phyloP scores from a whole-genome alignment of 768 basidiomycete genomes.

The Rickenella mellea region DNA sequence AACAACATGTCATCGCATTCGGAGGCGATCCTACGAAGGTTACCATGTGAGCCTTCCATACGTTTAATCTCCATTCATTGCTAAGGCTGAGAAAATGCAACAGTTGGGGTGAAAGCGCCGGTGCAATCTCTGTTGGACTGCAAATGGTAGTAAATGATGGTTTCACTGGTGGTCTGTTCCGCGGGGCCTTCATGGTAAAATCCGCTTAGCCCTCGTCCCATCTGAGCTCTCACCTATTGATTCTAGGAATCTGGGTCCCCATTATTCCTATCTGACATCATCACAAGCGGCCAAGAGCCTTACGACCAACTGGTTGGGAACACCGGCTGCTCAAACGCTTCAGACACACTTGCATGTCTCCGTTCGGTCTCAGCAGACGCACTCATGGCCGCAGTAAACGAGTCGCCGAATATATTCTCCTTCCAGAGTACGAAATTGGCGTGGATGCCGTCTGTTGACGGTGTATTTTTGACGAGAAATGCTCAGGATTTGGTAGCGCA shows the following conservation, averaged over 20 bases:
- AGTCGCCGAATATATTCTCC: constrained; percentile 1
- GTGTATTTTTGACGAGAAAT: constrained; percentile 13
- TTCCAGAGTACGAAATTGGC: constrained; percentile 8
- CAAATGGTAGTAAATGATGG: constrained; percentile 13
- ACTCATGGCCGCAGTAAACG: constrained; percentile 6
- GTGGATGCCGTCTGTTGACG: constrained; percentile 18
- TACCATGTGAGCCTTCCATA: constrained; percentile 31
- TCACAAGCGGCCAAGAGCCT: constrained; percentile 5
- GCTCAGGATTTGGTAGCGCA: constrained; percentile 12
- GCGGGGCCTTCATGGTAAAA: constrained; percentile 10
- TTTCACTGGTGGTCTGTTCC: constrained; percentile 14
- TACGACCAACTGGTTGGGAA: constrained; percentile 9
- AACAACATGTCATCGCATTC: constrained; percentile 52
- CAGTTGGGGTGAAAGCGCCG: constrained; percentile 16
- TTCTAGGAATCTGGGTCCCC: constrained; percentile 11
- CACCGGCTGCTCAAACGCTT: constrained; percentile 6
- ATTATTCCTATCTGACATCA: constrained; percentile 1
- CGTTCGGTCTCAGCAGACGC: constrained; percentile 4
- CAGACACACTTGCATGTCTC: constrained; percentile 7
- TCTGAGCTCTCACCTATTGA: neutral
- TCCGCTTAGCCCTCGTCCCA: neutral
- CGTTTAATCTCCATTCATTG: neutral
- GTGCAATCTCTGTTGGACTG: constrained; percentile 9
- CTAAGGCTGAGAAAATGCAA: neutral
- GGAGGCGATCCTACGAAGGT: constrained; percentile 58